These are phyloP conservation scores for Irpex sp. DNA, from an alignment of 1,284 basidiomycete species.

Conservation along the genomic window DNA sequence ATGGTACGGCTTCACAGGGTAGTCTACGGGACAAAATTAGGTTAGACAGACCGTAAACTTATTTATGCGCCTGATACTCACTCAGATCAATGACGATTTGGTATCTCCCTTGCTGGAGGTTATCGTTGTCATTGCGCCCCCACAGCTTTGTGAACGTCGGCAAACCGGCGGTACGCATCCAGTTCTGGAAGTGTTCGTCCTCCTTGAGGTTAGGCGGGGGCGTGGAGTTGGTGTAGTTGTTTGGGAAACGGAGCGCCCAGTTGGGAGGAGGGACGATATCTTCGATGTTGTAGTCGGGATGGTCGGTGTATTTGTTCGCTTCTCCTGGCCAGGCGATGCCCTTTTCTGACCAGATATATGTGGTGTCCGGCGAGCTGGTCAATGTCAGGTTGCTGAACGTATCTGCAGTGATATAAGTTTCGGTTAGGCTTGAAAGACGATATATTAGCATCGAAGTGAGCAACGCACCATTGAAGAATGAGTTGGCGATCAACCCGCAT, in stretches of 20 bases:
- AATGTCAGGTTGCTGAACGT: slow-evolving; percentile 69
- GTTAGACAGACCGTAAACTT: no score
- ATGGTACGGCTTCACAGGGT: slow-evolving; percentile 85
- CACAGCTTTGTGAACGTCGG: slow-evolving; percentile 97
- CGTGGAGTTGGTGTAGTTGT: slow-evolving; percentile 65
- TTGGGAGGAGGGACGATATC: slow-evolving; percentile 90
- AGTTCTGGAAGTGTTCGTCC: slow-evolving; percentile 97
- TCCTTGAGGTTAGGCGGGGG: slow-evolving; percentile 71
- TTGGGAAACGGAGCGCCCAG: slow-evolving; percentile 71
- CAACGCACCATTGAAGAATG: slow-evolving; percentile 88
- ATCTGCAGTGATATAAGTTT: slow-evolving; percentile 40
- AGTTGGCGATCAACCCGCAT: slow-evolving; percentile 97
- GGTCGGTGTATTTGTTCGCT: slow-evolving; percentile 80
- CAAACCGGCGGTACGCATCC: slow-evolving; percentile 98
- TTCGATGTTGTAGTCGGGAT: slow-evolving; percentile 42
- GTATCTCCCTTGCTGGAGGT: slow-evolving; percentile 75
- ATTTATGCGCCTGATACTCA: slow-evolving; percentile 33
- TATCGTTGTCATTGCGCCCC: slow-evolving; percentile 81
- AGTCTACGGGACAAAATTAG: slow-evolving; percentile 63
- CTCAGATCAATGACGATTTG: slow-evolving; percentile 78
- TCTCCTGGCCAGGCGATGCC: slow-evolving; percentile 96
- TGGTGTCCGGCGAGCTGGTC: slow-evolving; percentile 42
- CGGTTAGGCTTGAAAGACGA: slow-evolving; percentile 4
- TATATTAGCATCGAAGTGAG: neutral
- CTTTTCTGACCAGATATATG: slow-evolving; percentile 74